These are phyloP conservation scores for Diplodia intermedia DNA, from an alignment of 2,329 filamentous ascomycete genomes.

Conservation along the genomic window DNA sequence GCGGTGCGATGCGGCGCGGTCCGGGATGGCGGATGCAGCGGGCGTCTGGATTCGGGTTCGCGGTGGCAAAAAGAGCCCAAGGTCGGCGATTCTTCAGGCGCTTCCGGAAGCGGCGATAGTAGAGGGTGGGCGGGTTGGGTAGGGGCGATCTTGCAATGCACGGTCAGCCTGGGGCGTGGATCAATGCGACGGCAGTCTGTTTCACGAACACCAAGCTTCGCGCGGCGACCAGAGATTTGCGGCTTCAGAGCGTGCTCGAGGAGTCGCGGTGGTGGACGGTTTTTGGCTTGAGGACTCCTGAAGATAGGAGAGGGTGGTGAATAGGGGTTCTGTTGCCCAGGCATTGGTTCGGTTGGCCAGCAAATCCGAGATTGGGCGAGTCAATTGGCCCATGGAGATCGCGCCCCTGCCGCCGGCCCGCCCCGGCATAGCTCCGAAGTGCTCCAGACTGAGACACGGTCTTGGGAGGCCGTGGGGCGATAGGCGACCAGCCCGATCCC, in stretches of 20 bases:
- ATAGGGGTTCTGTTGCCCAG: conserved; percentile 18
- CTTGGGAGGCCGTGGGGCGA: neutral
- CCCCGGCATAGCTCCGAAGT: conserved; percentile 5
- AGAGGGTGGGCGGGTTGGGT: conserved; percentile 12
- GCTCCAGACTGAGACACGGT: conserved; percentile 12
- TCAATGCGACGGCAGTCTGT: conserved; percentile 15
- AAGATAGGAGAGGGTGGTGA: conserved; percentile 26
- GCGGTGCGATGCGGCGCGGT: neutral
- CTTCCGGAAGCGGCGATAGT: conserved; percentile 17
- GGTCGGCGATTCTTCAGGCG: neutral
- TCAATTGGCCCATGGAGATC: conserved; percentile 25
- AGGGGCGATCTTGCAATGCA: conserved; percentile 22
- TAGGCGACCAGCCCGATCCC: neutral
- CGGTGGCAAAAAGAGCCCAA: conserved; percentile 8
- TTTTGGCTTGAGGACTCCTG: conserved; percentile 10
- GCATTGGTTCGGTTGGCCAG: conserved; percentile 27
- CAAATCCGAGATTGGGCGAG: conserved; percentile 29
- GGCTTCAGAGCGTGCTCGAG: neutral
- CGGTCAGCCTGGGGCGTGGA: conserved; percentile 17
- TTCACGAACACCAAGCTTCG: conserved; percentile 16
- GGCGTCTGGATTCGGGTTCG: neutral
- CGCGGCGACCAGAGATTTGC: neutral
- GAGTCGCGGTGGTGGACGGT: conserved; percentile 8
- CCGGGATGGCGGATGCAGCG: neutral
- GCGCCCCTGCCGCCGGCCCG: conserved; percentile 5